Percentiles rank a stretch among this genome's conserved stretches.
Conservation (phyloP, 2,329 filamentous ascomycete species). For the Dryadomyces sulphureus region DNA sequence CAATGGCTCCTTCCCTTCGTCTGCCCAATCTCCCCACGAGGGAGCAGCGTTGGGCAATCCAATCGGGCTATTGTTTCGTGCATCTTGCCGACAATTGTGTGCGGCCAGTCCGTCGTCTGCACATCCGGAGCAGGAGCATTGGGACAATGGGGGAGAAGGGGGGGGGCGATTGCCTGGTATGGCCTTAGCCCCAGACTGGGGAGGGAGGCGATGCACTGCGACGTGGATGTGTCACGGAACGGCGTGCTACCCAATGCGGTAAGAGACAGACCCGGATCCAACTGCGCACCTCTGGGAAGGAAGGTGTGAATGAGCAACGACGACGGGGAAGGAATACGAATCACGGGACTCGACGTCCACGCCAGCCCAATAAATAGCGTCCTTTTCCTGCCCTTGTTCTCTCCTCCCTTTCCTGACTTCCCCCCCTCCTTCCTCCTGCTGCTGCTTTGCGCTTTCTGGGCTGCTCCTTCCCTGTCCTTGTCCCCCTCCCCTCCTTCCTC, state of each 20-base stretch:
- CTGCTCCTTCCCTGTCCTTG: neutral
- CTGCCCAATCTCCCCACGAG: no score
- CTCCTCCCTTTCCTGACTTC: neutral
- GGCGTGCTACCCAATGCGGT: constrained; percentile 1
- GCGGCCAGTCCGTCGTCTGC: no score
- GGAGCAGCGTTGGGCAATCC: no score
- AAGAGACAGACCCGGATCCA: neutral
- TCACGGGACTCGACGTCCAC: neutral
- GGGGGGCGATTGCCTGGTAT: neutral
- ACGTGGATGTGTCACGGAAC: neutral
- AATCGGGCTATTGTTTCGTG: neutral
- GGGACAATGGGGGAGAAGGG: neutral
- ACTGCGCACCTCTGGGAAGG: neutral
- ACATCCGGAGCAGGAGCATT: no score
- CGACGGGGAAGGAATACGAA: neutral
- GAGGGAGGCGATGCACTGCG: neutral
- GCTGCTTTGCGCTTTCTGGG: no score
- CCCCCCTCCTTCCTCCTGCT: neutral
- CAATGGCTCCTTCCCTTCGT: no score
- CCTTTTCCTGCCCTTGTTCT: neutral
- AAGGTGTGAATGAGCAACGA: neutral
- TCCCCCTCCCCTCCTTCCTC: neutral
- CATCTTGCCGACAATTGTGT: no score
- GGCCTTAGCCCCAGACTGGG: neutral
- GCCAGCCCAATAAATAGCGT: neutral